Conservation (phyloP, 2,329 filamentous ascomycete genomes). For the Paecilomyces formosus region DNA sequence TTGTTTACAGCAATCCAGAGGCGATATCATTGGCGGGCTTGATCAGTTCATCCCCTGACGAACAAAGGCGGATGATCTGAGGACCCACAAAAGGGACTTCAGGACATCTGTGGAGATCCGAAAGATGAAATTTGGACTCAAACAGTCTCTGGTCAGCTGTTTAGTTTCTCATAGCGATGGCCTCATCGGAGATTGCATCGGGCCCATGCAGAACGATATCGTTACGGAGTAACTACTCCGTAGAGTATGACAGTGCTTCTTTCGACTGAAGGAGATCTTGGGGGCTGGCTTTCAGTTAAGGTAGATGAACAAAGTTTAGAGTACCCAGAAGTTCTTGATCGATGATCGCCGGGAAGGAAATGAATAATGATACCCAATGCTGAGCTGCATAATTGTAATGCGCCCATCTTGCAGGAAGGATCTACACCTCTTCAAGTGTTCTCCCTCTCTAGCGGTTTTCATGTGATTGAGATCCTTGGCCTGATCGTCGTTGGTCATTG, state of each 20-base stretch:
- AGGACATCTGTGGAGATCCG: not conserved
- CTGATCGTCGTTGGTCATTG: not conserved
- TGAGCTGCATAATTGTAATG: not conserved
- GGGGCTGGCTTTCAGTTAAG: not conserved
- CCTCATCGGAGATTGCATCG: not conserved
- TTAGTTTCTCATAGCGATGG: not conserved
- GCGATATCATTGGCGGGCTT: not conserved
- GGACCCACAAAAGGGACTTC: not conserved
- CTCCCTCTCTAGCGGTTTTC: not conserved
- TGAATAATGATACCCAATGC: not conserved
- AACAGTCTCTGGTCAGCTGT: not conserved
- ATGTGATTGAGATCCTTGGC: not conserved
- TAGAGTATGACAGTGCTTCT: not conserved
- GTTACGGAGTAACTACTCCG: no score
- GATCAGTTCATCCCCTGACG: not conserved
- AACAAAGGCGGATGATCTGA: not conserved
- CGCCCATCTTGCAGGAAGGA: not conserved
- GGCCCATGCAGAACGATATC: not conserved
- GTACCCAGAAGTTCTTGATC: not conserved
- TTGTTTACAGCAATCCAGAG: not conserved
- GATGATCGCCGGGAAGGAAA: not conserved
- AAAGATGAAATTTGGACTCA: not conserved
- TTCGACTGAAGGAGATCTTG: not conserved
- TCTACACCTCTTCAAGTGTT: not conserved
- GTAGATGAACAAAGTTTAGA: not conserved